Base-by-base conservation (phyloP, 2,329 filamentous ascomycete species). In the Sporothrix mexicana region DNA sequence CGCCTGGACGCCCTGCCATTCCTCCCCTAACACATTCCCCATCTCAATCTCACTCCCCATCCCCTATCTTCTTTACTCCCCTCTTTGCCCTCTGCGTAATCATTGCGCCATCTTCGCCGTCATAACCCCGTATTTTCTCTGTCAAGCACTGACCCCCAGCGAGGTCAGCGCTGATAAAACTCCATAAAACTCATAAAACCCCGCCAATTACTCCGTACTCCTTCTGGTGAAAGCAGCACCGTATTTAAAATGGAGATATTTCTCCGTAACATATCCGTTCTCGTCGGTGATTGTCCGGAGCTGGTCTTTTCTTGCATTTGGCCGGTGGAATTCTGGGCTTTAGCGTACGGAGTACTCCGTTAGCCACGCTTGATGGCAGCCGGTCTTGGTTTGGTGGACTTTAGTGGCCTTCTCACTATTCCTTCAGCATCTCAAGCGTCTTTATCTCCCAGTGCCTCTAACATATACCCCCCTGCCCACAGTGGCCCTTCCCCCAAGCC, bases 261-360 rank as follows among this genome's bases (percentile, higher is more conserved):
- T 45, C 43, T 23, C 20, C 61, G 61, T 47, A 43, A 45, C 41
- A 17, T 15, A 13, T 6, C 41, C 10, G 15, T 20, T 62, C 7
- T 25, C 45, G 23, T 17, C 61, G 41, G 45, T 66, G n/a, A 45
- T 47, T 66, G 61, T 45, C 45, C 61, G 61, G 41, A 41, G 36
- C 41, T 66, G 61, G 61, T 20, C n/a, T 30, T 62, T 43, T 51
- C 3, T 36, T 30, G 23, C 23, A 41, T 17, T 8, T 41, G 23
- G 23, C 17, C 45, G 9, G 57, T 51, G 45, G 64, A 49, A 23
- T 23, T 23, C 7, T 15, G 45, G 49, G 8, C 9, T 36, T 25
- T 41, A 62, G 43, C 53, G 69, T 15, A 61, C 53, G 69, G 67
- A 43, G 67, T 69, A 45, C 67, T 69, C 67, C 67, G 67, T 57